Evolutionary conservation across 768 basidiomycete genomes (phyloP), one percentile per base, ranked within the genome.

Genomic region (Mycena indigotica): DNA sequence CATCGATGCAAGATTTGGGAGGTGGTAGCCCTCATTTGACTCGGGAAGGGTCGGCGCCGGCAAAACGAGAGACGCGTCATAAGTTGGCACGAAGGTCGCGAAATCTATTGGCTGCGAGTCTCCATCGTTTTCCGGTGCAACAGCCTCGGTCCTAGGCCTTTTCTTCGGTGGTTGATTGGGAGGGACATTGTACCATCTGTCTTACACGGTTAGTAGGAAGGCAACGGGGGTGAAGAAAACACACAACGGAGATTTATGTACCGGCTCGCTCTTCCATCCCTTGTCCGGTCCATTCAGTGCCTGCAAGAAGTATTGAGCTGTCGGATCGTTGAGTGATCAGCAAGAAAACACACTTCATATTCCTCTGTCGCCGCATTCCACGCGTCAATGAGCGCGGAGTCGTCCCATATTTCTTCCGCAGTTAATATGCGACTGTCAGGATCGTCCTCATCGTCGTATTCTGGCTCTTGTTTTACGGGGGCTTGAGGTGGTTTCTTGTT

Each of bases 301-400:
- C 58, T 28, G 29, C 48, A 4, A 3, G 30, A 19, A 29, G 23
- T 38, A 29, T 49, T 13, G 13, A 29, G 38, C n/a, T 26, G n/a
- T n/a, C n/a, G n/a, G n/a, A n/a, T 10, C 19, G 26, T 13, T 35
- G 23, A 5, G 39, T n/a, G 21, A 4, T 24, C 10, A 19, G 28
- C 21, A 21, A 2, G 5, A 50, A 48, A 16, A 70, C 72, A 46
- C 61, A 84, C 85, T 74, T 89, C 80, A 63, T 92, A 93, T 68
- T 93, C 91, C 56, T 89, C 89, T 61, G 80, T 84, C 17, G 91
- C 91, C 57, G 91, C 86, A 68, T 93, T 81, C 91, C 91, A 93
- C 19, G 91, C 91, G 52, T 88, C 80, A 44, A 93, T 82, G 61
- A 93, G 80, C 3, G 88, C 89, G 30, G 88, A 87, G 68, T 93